Conservation (phyloP, 2,329 filamentous ascomycete species). For the Didymellaceae sp. region DNA sequence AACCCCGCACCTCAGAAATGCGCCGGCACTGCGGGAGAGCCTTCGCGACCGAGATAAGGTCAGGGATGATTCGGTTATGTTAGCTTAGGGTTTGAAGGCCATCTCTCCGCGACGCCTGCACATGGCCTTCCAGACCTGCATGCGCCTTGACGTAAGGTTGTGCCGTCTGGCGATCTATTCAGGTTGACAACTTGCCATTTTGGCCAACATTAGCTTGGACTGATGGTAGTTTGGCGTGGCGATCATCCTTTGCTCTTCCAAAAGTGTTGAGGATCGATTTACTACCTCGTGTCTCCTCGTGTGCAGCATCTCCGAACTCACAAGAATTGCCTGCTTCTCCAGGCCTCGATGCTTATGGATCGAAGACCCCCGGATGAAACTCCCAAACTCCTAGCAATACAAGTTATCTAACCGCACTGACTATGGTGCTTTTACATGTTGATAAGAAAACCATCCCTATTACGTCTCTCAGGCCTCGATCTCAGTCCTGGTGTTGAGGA, state of each 20-base stretch:
- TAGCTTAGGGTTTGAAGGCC: slow-evolving; percentile 1
- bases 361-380: slow-evolving; percentile 16
- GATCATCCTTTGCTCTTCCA: slow-evolving; percentile 8
- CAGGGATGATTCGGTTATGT: slow-evolving; percentile 11
- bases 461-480: slow-evolving; percentile 35
- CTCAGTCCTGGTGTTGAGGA: slow-evolving; percentile 59
- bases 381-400: slow-evolving; percentile 22
- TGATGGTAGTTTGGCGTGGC: not conserved
- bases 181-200: not conserved
- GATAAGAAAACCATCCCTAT: not conserved
- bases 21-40: slow-evolving; percentile 1
- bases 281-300: not conserved
- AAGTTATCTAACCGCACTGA: slow-evolving; percentile 1
- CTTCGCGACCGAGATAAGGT: slow-evolving; percentile 1
- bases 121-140: not conserved
- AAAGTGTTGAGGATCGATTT: slow-evolving; percentile 2
- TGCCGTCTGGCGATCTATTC: slow-evolving; percentile 4
- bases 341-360: not conserved
- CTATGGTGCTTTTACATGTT: no score
- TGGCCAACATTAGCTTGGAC: slow-evolving; percentile 1
- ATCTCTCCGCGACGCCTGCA: slow-evolving; percentile 4
- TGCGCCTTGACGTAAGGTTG: slow-evolving; percentile 15
- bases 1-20: slow-evolving; percentile 22
- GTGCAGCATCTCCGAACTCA: not conserved
- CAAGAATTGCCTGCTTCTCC: slow-evolving; percentile 5